Percentiles rank a stretch among this genome's conserved stretches.
These are phyloP conservation scores for Chlamydomonas applanata DNA, from an alignment of 139 green algal genomes.

Conservation along the genomic window DNA sequence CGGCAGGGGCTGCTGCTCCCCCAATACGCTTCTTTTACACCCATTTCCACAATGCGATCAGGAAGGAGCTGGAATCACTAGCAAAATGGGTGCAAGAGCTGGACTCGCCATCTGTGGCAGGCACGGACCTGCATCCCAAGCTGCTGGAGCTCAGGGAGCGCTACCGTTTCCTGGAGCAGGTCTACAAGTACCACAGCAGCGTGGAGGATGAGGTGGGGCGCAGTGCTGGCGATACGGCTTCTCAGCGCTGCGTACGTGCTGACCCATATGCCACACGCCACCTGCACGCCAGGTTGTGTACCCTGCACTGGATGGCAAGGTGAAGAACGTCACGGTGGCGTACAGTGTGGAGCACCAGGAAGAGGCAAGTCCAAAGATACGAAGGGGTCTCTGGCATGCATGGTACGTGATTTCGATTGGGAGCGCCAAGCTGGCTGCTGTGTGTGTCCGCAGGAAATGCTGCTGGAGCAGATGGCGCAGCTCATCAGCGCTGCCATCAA, in stretches of 20 bases:
- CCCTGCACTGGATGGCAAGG: slow-evolving; percentile 82
- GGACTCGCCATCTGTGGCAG: slow-evolving; percentile 21
- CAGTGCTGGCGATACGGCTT: neutral
- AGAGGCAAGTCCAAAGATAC: slow-evolving; percentile 55
- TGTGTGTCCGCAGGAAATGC: slow-evolving; percentile 55
- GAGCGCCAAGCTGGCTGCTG: neutral
- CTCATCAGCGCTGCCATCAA: slow-evolving; percentile 56
- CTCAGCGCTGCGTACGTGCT: neutral
- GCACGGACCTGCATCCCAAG: neutral
- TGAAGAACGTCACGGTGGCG: slow-evolving; percentile 85
- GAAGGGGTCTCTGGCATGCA: no score
- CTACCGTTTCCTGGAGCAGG: slow-evolving; percentile 80
- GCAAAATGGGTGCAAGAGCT: slow-evolving; percentile 43
- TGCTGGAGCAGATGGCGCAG: slow-evolving; percentile 85
- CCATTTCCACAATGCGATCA: slow-evolving; percentile 83
- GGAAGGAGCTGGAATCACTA: slow-evolving; percentile 67
- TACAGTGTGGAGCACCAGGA: slow-evolving; percentile 91
- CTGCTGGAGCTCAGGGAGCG: slow-evolving; percentile 60
- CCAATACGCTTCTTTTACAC: slow-evolving; percentile 82
- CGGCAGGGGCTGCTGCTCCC: neutral
- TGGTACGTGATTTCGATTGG: neutral
- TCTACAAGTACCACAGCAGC: slow-evolving; percentile 90
- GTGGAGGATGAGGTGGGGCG: slow-evolving; percentile 87
- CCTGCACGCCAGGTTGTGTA: slow-evolving; percentile 79
- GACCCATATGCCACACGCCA: neutral